Percentiles rank a stretch among this genome's conserved stretches.
Evolutionary conservation across 2,329 filamentous ascomycete genomes (phyloP).

Genomic region (Xylaria sp.): DNA sequence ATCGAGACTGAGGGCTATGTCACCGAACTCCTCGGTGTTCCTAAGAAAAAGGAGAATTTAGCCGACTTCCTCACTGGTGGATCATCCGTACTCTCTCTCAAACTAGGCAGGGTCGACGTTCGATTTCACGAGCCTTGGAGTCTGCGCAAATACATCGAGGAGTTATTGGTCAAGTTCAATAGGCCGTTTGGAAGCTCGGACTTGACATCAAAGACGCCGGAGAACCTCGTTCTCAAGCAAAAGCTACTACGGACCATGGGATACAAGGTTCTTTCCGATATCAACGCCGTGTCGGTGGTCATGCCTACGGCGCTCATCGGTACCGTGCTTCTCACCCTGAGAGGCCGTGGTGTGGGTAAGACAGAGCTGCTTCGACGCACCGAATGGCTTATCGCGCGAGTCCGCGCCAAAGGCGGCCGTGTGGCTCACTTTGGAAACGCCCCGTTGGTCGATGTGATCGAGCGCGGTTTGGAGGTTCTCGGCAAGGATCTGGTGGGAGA

Average conservation of each 20-base stretch:
- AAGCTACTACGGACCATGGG: conserved; percentile 80
- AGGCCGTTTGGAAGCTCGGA: conserved; percentile 44
- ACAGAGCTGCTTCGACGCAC: conserved; percentile 79
- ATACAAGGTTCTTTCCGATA: conserved; percentile 87
- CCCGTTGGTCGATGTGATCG: conserved; percentile 74
- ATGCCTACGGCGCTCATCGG: conserved; percentile 97
- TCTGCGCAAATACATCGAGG: conserved; percentile 70
- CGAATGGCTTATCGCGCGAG: conserved; percentile 80
- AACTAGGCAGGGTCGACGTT: conserved; percentile 87
- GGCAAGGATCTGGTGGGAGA: conserved; percentile 82
- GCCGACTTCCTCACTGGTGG: conserved; percentile 78
- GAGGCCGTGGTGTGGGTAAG: conserved; percentile 87
- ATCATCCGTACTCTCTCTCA: conserved; percentile 81
- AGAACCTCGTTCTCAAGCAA: conserved; percentile 53
- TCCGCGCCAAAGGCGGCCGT: conserved; percentile 79
- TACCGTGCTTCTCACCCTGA: conserved; percentile 83
- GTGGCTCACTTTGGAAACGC: conserved; percentile 88
- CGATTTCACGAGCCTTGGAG: conserved; percentile 97
- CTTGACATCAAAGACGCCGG: conserved; percentile 42
- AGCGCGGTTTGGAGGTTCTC: conserved; percentile 84
- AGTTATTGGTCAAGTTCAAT: conserved; percentile 60
- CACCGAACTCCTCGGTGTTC: conserved; percentile 84
- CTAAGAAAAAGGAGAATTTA: conserved; percentile 93
- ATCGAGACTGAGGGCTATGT: conserved; percentile 98
- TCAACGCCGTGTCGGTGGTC: conserved; percentile 92